Evolutionary conservation across 225 moss, liverwort and hornwort species (phyloP).

Genomic region (Takakia lepidozioides): DNA sequence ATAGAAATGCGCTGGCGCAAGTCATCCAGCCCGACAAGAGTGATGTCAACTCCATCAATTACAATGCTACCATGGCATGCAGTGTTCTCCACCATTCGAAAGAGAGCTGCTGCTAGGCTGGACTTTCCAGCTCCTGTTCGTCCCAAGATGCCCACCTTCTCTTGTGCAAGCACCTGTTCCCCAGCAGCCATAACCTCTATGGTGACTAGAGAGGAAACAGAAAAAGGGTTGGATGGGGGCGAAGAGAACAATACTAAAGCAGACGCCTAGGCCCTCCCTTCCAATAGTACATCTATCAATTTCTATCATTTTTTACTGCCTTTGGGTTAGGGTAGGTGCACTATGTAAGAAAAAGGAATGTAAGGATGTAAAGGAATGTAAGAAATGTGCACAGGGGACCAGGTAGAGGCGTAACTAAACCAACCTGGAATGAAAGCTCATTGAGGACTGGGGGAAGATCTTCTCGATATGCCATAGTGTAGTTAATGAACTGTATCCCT

Average conservation of each 20-base stretch:
- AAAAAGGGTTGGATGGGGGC: no score
- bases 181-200: no score
- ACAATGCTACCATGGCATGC: slow-evolving; percentile 75
- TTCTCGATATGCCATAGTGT: slow-evolving; percentile 83
- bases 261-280: no score
- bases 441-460: slow-evolving; percentile 82
- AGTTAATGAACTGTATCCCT: slow-evolving; percentile 69
- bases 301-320: no score
- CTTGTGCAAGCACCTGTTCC: slow-evolving; percentile 46
- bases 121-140: slow-evolving; percentile 97
- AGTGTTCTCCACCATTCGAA: slow-evolving; percentile 82
- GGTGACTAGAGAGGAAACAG: not conserved
- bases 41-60: slow-evolving; percentile 62
- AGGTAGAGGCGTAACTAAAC: not conserved
- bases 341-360: not conserved
- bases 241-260: no score
- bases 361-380: no score
- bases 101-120: slow-evolving; percentile 86
- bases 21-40: slow-evolving; percentile 70
- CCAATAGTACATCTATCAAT: no score
- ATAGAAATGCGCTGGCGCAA: slow-evolving; percentile 88
- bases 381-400: not conserved
- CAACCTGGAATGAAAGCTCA: slow-evolving; percentile 73
- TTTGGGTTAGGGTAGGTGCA: not conserved
- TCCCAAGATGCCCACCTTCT: slow-evolving; percentile 91